Base-by-base conservation (phyloP, 768 basidiomycete species). In the Tricholoma furcatifolium region DNA sequence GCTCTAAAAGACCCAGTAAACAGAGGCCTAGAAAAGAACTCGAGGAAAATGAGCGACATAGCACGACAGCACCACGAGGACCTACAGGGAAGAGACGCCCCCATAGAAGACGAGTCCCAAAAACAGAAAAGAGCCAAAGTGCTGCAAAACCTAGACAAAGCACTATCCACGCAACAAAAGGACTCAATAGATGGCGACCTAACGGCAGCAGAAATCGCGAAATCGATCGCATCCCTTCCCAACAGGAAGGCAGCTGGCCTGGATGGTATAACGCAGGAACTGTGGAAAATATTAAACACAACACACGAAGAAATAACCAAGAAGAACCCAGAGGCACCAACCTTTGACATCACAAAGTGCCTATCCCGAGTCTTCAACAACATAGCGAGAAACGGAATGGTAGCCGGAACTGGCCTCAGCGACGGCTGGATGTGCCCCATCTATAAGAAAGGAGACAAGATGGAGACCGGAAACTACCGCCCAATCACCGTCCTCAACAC, bases 41-140 rank as follows among this genome's bases (percentile, higher is more conserved):
- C 70, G 2, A 14, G 57, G 0, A 50, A 65, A 20, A 75, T 74
- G 73, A 68, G 70, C 0, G 48, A 70, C 0, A 47, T 72, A 1
- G 65, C 69, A 0, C 50, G 46, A 31, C 34, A 62, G n/a, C 64
- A 69, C 46, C 70, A 73, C 49, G 51, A 67, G 0, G 15, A 59
- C 1, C 60, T 76, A 0, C 73, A 74, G 47, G 18, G 34, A 17
- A 53, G 47, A 30, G 60, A 48, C 14, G 36, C 41, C 8, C 31
- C 24, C 34, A 35, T 9, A 35, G 9, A 35, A 35, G 9, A 35
- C 8, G 34, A 35, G 15, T n/a, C n/a, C n/a, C n/a, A 35, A 8
- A 15, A 35, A 8, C 34, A 35, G 34, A 35, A 35, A 35, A 35
- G 9, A 35, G 34, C 27, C 8, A 15, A 42, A 31, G 56, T 17